Conservation (phyloP, 495 filamentous ascomycete genomes). For the Hypoxylon fuscum region DNA sequence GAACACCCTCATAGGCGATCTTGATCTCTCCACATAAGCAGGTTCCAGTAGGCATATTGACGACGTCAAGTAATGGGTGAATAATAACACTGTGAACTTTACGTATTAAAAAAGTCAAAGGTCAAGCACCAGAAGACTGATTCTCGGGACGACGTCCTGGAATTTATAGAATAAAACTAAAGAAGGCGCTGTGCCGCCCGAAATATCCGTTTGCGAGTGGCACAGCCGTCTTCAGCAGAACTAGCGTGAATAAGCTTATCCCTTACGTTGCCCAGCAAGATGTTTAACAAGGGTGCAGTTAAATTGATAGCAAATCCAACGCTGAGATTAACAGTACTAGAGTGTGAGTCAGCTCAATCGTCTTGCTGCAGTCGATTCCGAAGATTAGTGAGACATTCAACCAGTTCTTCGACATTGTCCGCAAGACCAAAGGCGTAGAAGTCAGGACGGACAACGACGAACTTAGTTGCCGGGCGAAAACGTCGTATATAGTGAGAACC, state of each 20-base stretch:
- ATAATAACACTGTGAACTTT: not conserved
- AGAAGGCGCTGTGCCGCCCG: too few relatives aligned
- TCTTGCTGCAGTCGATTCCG: not conserved
- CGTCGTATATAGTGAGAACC: slow-evolving; percentile 19
- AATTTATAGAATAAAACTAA: too few relatives aligned
- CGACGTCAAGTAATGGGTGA: not conserved
- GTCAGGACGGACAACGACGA: slow-evolving; percentile 35
- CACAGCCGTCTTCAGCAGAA: too few relatives aligned
- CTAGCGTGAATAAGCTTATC: too few relatives aligned
- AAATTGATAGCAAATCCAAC: too few relatives aligned
- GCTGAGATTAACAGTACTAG: too few relatives aligned
- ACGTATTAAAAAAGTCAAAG: not conserved
- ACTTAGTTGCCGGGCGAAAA: slow-evolving; percentile 12
- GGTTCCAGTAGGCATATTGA: slow-evolving; percentile 15
- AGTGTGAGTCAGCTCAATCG: not conserved
- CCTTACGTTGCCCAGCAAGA: too few relatives aligned
- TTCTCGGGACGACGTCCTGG: too few relatives aligned
- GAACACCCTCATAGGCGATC: slow-evolving; percentile 20
- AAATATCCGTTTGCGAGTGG: too few relatives aligned
- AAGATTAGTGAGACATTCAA: slow-evolving; percentile 14
- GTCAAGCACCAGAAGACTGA: too few relatives aligned
- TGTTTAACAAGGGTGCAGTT: too few relatives aligned
- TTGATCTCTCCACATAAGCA: slow-evolving; percentile 20
- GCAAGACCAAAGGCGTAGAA: slow-evolving; percentile 31
- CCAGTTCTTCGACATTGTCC: slow-evolving; percentile 17